Conservation (phyloP, 2,329 filamentous ascomycete species). For the Beauveria australis region DNA sequence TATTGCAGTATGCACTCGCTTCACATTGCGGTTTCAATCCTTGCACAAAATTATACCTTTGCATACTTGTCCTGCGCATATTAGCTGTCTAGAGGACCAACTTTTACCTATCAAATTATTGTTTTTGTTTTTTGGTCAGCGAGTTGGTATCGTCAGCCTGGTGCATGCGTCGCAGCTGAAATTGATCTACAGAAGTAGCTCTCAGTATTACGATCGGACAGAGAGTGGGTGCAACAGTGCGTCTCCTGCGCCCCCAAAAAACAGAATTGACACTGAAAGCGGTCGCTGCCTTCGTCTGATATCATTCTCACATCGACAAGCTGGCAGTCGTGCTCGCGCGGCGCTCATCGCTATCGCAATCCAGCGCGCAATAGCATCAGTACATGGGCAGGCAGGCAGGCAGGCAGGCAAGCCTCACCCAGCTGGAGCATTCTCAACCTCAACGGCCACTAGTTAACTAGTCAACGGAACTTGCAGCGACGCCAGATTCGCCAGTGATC, state of each 20-base stretch:
- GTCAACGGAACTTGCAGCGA: neutral
- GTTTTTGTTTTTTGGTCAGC: neutral
- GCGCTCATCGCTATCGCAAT: too few species aligned
- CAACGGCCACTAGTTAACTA: neutral
- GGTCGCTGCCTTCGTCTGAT: too few species aligned
- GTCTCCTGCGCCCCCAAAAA: too few species aligned
- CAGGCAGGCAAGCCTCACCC: neutral
- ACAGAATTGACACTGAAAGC: too few species aligned
- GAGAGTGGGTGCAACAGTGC: too few species aligned
- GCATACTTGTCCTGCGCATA: too few species aligned
- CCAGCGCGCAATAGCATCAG: too few species aligned
- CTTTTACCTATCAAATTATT: neutral
- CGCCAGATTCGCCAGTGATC: constrained; percentile 1
- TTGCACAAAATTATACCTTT: neutral
- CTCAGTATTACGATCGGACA: neutral
- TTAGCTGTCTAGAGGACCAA: too few species aligned
- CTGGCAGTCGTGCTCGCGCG: too few species aligned
- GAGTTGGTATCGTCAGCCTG: neutral
- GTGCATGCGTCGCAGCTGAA: neutral
- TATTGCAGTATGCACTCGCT: neutral
- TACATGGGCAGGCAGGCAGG: neutral
- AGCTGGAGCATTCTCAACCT: neutral
- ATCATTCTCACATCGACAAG: too few species aligned
- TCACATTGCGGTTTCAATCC: neutral
- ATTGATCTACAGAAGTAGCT: neutral